phyloP scores from a whole-genome alignment of 129 eudicot genomes.

The Gnaphalium uliginosum region DNA sequence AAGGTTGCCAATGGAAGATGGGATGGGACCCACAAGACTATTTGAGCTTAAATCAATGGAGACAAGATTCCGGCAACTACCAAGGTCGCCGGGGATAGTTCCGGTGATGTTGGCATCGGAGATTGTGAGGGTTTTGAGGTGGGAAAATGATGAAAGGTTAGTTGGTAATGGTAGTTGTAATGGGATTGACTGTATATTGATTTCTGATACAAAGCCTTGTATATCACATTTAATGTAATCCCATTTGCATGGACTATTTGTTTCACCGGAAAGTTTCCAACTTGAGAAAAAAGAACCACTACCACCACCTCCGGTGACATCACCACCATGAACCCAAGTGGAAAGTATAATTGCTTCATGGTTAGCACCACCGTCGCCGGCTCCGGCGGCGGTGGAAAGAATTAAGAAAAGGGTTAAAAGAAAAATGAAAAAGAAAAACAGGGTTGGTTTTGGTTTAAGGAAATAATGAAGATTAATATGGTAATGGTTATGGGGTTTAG shows the following conservation, averaged over 20 bases:
- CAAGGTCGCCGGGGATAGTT: slow-evolving; percentile 42
- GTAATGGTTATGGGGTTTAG: slow-evolving; percentile 41
- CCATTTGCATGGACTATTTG: slow-evolving; percentile 65
- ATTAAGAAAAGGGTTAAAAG: slow-evolving; percentile 28
- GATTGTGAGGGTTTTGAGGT: slow-evolving; percentile 40
- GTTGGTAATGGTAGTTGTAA: slow-evolving; percentile 50
- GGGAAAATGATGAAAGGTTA: slow-evolving; percentile 45
- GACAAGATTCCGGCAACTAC: slow-evolving; percentile 34
- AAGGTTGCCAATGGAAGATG: slow-evolving; percentile 47
- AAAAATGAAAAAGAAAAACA: slow-evolving; percentile 13
- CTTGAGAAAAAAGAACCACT: slow-evolving; percentile 28
- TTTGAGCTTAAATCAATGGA: slow-evolving; percentile 62
- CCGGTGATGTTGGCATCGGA: slow-evolving; percentile 74
- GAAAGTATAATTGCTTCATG: slow-evolving; percentile 39
- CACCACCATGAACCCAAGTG: slow-evolving; percentile 41
- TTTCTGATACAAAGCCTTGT: slow-evolving; percentile 42
- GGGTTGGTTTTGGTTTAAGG: slow-evolving; percentile 9
- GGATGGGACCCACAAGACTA: slow-evolving; percentile 59
- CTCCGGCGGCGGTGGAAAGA: slow-evolving; percentile 21
- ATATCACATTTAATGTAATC: slow-evolving; percentile 47
- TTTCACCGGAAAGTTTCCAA: slow-evolving; percentile 43
- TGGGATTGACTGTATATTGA: slow-evolving; percentile 49
- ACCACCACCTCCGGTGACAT: background rate
- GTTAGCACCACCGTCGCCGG: slow-evolving; percentile 22
- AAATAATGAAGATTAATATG: slow-evolving; percentile 22